Percentiles rank a stretch among this genome's conserved stretches.
These are phyloP conservation scores for Ceraceosorus guamensis DNA, from an alignment of 1,284 basidiomycete genomes.

Conservation along the genomic window DNA sequence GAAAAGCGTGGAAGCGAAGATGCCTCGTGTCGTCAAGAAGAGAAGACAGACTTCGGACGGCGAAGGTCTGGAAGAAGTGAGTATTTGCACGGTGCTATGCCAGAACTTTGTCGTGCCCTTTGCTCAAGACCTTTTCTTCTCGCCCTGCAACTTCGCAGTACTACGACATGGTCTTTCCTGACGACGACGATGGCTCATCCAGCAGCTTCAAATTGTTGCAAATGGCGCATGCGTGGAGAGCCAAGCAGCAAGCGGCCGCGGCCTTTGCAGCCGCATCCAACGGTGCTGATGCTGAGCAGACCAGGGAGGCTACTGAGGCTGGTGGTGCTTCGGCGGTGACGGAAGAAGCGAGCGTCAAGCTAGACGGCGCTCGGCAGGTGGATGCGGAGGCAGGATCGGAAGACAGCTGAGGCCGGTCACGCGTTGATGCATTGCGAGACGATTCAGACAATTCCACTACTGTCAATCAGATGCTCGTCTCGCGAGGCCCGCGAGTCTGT, in stretches of 20 bases:
- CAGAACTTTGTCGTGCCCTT: too few relatives aligned
- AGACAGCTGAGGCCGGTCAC: too few relatives aligned
- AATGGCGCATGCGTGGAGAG: constrained; percentile 39
- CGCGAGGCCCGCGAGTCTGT: too few relatives aligned
- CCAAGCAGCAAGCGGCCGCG: not conserved
- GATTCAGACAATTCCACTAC: too few relatives aligned
- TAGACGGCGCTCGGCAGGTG: too few relatives aligned
- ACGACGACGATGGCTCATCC: constrained; percentile 37
- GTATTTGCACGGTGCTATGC: not conserved
- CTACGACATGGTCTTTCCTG: constrained; percentile 46
- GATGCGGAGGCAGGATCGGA: too few relatives aligned
- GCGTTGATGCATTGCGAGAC: too few relatives aligned
- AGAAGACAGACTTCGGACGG: constrained; percentile 23
- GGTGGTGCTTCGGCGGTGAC: too few relatives aligned
- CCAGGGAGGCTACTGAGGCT: too few relatives aligned
- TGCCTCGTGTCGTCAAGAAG: constrained; percentile 81
- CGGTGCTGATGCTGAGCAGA: not conserved
- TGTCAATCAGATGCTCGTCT: too few relatives aligned
- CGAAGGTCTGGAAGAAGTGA: constrained; percentile 34
- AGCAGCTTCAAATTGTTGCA: constrained; percentile 43
- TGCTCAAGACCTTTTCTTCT: not conserved
- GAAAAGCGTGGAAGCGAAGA: constrained; percentile 73
- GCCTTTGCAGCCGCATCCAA: not conserved
- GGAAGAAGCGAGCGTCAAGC: too few relatives aligned
- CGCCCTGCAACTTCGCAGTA: constrained; percentile 23